These are phyloP conservation scores for Eucalyptus cloeziana DNA, from an alignment of 345 rosid genomes.

Conservation along the genomic window DNA sequence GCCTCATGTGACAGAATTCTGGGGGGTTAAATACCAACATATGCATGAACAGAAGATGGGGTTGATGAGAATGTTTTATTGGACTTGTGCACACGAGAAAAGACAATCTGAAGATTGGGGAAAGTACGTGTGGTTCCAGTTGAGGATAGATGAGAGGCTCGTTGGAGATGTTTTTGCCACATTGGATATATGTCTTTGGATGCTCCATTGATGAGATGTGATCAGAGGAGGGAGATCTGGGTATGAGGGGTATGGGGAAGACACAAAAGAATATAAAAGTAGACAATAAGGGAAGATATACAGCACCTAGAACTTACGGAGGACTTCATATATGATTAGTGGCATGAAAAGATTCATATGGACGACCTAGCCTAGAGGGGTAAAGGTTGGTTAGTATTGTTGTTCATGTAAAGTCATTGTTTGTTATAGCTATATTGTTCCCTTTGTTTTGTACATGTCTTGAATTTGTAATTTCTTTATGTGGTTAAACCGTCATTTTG, in stretches of 20 bases:
- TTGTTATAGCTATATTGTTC: not conserved
- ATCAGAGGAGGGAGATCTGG: not conserved
- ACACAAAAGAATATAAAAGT: not conserved
- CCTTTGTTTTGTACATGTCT: not conserved
- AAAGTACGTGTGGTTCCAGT: not conserved
- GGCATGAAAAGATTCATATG: not conserved
- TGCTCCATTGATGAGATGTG: not conserved
- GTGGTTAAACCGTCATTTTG: not conserved
- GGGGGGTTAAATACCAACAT: not conserved
- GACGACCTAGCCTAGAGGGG: not conserved
- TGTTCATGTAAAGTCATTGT: not conserved
- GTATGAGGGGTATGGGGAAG: not conserved
- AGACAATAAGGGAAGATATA: not conserved
- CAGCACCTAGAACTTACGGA: not conserved
- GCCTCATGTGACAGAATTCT: not conserved
- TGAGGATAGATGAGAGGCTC: not conserved
- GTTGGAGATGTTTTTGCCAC: not conserved
- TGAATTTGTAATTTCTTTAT: not conserved
- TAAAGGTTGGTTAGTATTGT: not conserved
- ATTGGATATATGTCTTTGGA: not conserved
- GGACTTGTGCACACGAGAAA: not conserved
- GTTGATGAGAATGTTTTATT: not conserved
- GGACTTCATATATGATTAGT: not conserved
- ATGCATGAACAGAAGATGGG: not conserved
- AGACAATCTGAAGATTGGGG: not conserved